phyloP scores from a whole-genome alignment of 2,329 filamentous ascomycete species.

The Botrytis fabae region DNA sequence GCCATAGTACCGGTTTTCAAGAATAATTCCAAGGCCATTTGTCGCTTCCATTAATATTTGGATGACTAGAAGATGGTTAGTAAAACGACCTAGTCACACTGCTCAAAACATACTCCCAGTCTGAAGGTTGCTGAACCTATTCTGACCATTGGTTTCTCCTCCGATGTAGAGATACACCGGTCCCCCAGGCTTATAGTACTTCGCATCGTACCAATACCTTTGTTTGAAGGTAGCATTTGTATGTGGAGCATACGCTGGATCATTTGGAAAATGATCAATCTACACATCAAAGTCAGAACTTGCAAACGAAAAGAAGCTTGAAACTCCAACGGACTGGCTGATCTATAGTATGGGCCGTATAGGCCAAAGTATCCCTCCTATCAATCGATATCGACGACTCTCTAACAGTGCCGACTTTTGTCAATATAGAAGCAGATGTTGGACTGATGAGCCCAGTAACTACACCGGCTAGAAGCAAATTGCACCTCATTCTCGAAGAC shows the following conservation, averaged over 20 bases:
- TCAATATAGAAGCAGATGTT: constrained; percentile 18
- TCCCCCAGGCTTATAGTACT: constrained; percentile 55
- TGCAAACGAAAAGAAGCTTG: not conserved
- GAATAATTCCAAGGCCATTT: constrained; percentile 54
- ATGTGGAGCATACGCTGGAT: constrained; percentile 44
- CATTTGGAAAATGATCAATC: constrained; percentile 50
- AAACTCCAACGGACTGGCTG: constrained; percentile 28
- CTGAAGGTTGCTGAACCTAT: constrained; percentile 43
- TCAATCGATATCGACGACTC: not conserved
- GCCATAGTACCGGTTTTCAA: constrained; percentile 55
- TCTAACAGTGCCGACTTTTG: constrained; percentile 13
- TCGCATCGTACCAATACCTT: constrained; percentile 54
- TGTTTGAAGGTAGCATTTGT: constrained; percentile 53
- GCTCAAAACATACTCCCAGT: constrained; percentile 41
- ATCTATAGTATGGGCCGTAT: constrained; percentile 28
- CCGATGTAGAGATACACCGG: constrained; percentile 52
- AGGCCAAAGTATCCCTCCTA: constrained; percentile 10
- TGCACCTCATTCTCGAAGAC: constrained; percentile 21
- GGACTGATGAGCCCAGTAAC: constrained; percentile 11
- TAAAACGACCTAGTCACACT: constrained; percentile 24
- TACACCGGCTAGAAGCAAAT: constrained; percentile 17
- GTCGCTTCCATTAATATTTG: constrained; percentile 55
- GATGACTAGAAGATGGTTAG: constrained; percentile 44
- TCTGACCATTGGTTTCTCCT: constrained; percentile 47
- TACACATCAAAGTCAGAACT: constrained; percentile 30